Percentiles rank a stretch among this genome's conserved stretches.
These are phyloP conservation scores for Candida anutae DNA, from an alignment of 1,139 yeast species.

Conservation along the genomic window DNA sequence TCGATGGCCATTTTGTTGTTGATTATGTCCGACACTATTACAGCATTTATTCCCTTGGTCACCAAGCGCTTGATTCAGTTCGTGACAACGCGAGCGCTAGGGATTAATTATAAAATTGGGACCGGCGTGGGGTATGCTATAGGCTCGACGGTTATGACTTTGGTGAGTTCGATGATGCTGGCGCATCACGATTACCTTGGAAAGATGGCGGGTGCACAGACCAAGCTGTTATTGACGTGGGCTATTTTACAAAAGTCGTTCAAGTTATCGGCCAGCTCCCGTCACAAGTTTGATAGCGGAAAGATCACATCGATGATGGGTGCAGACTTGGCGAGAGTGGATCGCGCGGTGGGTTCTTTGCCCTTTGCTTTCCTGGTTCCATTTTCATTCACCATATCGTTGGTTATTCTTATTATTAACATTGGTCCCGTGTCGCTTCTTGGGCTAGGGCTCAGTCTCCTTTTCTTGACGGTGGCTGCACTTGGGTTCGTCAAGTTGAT, in stretches of 20 bases:
- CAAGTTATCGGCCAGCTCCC: slow-evolving; percentile 18
- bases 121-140: slow-evolving; percentile 26
- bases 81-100: slow-evolving; percentile 25
- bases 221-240: slow-evolving; percentile 27
- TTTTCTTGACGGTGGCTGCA: slow-evolving; percentile 32
- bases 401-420: slow-evolving; percentile 58
- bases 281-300: slow-evolving; percentile 22
- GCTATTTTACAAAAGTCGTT: slow-evolving; percentile 26
- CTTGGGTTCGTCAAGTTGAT: slow-evolving; percentile 30
- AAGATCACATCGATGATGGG: slow-evolving; percentile 51
- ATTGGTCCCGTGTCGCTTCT: slow-evolving; percentile 70
- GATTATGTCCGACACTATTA: slow-evolving; percentile 10
- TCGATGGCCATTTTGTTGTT: slow-evolving; percentile 14
- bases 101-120: slow-evolving; percentile 15
- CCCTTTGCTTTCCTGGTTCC: slow-evolving; percentile 60
- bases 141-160: slow-evolving; percentile 16
- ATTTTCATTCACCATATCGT: slow-evolving; percentile 48
- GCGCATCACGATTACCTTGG: slow-evolving; percentile 60
- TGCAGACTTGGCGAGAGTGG: slow-evolving; percentile 77
- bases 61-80: slow-evolving; percentile 34
- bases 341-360: slow-evolving; percentile 65
- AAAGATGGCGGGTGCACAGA: slow-evolving; percentile 35
- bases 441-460: slow-evolving; percentile 39
- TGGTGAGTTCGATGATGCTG: slow-evolving; percentile 34
- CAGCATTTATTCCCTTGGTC: slow-evolving; percentile 22